Percentiles rank a stretch among this genome's conserved stretches.
Conservation (phyloP, 1,284 basidiomycete genomes). For the Tilletia setariae region DNA sequence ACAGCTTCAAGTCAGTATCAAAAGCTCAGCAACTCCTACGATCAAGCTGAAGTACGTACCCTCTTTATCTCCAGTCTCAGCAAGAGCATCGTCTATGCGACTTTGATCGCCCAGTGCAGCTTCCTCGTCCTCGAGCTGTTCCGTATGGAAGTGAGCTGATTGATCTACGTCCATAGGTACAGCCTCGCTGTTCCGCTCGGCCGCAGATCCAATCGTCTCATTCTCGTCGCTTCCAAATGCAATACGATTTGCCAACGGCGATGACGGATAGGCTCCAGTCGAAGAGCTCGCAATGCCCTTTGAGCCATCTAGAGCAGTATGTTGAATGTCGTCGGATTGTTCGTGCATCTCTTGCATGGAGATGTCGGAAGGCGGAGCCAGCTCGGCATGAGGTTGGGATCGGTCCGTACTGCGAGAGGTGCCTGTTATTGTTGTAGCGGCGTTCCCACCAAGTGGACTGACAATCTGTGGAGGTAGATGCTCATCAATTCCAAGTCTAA, state of each 20-base stretch:
- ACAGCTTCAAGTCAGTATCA: too few relatives aligned
- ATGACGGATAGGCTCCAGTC: background rate
- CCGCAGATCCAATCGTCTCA: background rate
- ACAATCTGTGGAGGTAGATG: background rate
- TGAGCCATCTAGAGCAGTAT: too few relatives aligned
- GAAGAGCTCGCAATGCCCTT: background rate
- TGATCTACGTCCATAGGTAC: background rate
- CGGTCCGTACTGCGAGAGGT: background rate
- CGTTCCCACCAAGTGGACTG: background rate
- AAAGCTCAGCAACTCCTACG: too few relatives aligned
- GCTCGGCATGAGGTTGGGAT: too few relatives aligned
- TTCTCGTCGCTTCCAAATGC: background rate
- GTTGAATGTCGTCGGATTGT: too few relatives aligned
- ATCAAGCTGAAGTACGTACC: background rate
- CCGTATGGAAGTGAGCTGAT: background rate
- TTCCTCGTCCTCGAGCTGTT: too few relatives aligned
- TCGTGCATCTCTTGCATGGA: too few relatives aligned
- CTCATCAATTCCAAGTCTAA: background rate
- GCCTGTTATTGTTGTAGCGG: constrained; percentile 7
- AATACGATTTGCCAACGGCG: background rate
- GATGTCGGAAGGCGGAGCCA: too few relatives aligned
- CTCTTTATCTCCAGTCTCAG: too few relatives aligned
- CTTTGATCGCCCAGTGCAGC: too few relatives aligned
- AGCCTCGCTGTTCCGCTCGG: background rate
- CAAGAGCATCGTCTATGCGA: too few relatives aligned